Evolutionary conservation across 2,329 filamentous ascomycete species (phyloP), one percentile per base, ranked within the genome.

Genomic region (Diaporthe vexans): DNA sequence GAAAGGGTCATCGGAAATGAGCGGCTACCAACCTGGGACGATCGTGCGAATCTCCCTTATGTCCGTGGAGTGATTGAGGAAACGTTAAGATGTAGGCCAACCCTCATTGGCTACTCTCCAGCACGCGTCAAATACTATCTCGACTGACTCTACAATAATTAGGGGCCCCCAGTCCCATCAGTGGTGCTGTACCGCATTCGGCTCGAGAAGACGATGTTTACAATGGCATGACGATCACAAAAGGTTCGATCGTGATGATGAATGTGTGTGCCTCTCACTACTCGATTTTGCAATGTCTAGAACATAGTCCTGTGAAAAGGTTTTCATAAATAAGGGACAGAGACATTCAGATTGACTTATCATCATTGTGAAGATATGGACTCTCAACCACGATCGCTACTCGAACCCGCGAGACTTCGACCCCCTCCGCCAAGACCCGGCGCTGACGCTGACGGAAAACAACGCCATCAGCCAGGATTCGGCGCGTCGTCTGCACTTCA

Each of bases 231-330:
- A 24, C 21, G 4, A 68, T 68, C 26, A 29, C 46, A 37, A 51
- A 68, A n/a, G 63, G 63, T 8, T 68, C 63, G 24, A 68, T 68
- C 10, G 46, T 68, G 17, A 68, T 68, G 63, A 68, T 68, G 63
- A 68, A 68, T n/a, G 63, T 68, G 13, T 19, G 63, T 68, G 5
- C 21, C 46, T 35, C 21, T 10, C n/a, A n/a, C n/a, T n/a, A n/a
- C n/a, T n/a, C n/a, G n/a, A n/a, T n/a, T n/a, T n/a, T n/a, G n/a
- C n/a, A n/a, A n/a, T n/a, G n/a, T n/a, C n/a, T n/a, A n/a, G n/a
- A n/a, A n/a, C n/a, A n/a, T n/a, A n/a, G n/a, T n/a, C n/a, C n/a
- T n/a, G n/a, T n/a, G n/a, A n/a, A n/a, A n/a, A n/a, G n/a, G n/a
- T n/a, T n/a, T n/a, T n/a, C n/a, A n/a, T n/a, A n/a, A n/a, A n/a